phyloP scores from a whole-genome alignment of 2,329 filamentous ascomycete genomes.

The Neonectria magnoliae region DNA sequence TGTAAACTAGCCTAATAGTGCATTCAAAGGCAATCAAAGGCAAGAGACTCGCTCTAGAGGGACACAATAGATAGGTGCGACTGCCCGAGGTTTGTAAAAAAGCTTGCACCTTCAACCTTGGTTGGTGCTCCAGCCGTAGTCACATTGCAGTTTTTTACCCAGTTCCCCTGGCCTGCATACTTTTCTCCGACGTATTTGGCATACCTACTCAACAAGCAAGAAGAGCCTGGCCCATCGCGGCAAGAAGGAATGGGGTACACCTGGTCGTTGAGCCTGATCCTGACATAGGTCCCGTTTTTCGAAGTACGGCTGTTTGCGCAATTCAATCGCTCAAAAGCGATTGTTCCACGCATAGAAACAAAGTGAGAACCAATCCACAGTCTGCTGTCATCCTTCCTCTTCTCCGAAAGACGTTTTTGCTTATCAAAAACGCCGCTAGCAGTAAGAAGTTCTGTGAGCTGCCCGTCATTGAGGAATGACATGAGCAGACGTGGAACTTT shows the following conservation, averaged over 20 bases:
- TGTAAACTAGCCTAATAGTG: too few species aligned
- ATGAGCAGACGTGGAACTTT: slow-evolving; percentile 66
- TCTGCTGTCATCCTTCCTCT: slow-evolving; percentile 56
- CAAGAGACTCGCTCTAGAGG: not conserved
- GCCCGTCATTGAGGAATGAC: slow-evolving; percentile 73
- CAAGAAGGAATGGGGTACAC: slow-evolving; percentile 68
- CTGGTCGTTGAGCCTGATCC: slow-evolving; percentile 69
- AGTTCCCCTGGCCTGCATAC: slow-evolving; percentile 57
- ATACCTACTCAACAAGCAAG: slow-evolving; percentile 60
- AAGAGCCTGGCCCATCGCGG: slow-evolving; percentile 63
- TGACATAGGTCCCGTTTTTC: slow-evolving; percentile 57
- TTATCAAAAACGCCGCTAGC: slow-evolving; percentile 70
- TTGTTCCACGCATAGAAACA: slow-evolving; percentile 71
- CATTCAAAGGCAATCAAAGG: too few species aligned
- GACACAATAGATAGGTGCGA: slow-evolving; percentile 46
- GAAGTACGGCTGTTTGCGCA: slow-evolving; percentile 49
- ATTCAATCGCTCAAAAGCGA: slow-evolving; percentile 70
- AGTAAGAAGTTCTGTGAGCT: slow-evolving; percentile 69
- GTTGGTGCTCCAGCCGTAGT: slow-evolving; percentile 52
- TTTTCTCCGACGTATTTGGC: slow-evolving; percentile 44
- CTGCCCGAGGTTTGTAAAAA: slow-evolving; percentile 58
- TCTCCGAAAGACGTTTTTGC: slow-evolving; percentile 59
- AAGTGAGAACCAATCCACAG: slow-evolving; percentile 66
- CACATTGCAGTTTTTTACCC: slow-evolving; percentile 59
- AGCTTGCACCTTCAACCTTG: slow-evolving; percentile 57